A percentile compares a stretch with the other conserved stretches of the same genome.
Conservation (phyloP, 257 asterid species). For the Capsicum pubescens region DNA sequence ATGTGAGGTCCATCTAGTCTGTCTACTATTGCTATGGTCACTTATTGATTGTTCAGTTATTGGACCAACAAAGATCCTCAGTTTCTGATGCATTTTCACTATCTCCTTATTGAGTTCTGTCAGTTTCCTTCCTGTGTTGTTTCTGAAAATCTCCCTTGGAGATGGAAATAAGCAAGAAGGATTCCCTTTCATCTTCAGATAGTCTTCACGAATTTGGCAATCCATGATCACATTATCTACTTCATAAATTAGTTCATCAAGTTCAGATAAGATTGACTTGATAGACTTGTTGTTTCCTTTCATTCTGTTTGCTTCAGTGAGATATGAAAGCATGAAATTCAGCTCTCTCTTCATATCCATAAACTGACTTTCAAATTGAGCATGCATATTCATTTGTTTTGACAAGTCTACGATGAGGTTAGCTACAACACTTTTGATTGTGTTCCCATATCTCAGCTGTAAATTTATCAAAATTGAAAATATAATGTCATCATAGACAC, state of each 20-base stretch:
- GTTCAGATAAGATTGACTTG: conserved; percentile 22
- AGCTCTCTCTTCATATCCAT: conserved; percentile 31
- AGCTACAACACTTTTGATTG: background rate
- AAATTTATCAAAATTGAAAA: background rate
- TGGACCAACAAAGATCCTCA: conserved; percentile 14
- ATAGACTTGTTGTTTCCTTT: conserved; percentile 26
- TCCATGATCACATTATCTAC: conserved; percentile 39
- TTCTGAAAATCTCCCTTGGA: conserved; percentile 27
- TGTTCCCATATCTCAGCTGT: background rate
- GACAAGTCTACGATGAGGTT: background rate
- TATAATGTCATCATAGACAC: background rate
- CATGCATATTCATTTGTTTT: conserved; percentile 14
- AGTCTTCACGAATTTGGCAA: conserved; percentile 35
- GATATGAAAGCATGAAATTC: conserved; percentile 34
- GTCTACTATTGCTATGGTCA: background rate
- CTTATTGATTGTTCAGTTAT: background rate
- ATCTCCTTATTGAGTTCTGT: conserved; percentile 31
- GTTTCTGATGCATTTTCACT: background rate
- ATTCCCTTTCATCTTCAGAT: background rate
- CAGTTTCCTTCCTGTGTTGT: conserved; percentile 33
- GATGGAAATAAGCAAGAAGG: conserved; percentile 15
- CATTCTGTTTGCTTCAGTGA: conserved; percentile 32
- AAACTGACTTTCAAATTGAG: conserved; percentile 33
- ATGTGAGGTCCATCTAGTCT: conserved; percentile 24
- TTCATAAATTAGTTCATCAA: conserved; percentile 36